A percentile compares a stretch with the other conserved stretches of the same genome.
phyloP scores from a whole-genome alignment of 257 asterid species.

The Verbena officinalis region DNA sequence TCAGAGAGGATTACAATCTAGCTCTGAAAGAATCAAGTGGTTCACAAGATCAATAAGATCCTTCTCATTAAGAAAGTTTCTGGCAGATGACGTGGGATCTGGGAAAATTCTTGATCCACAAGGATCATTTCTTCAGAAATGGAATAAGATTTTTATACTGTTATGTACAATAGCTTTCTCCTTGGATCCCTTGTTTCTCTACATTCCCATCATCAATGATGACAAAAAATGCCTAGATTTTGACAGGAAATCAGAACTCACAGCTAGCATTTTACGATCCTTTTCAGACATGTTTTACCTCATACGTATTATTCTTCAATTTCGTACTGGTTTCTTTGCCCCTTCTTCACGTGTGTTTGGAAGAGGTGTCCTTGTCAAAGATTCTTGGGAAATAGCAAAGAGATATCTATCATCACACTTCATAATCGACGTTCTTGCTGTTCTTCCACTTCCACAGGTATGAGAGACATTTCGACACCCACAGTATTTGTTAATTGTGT shows the following conservation, averaged over 20 bases:
- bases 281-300: constrained; percentile 87
- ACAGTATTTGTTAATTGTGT: constrained; percentile 9
- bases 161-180: constrained; percentile 86
- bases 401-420: constrained; percentile 87
- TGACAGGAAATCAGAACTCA: constrained; percentile 73
- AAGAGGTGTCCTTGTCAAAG: constrained; percentile 95
- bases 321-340: constrained; percentile 94
- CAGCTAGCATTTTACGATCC: constrained; percentile 78
- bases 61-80: constrained; percentile 49
- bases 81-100: constrained; percentile 50
- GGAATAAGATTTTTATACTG: constrained; percentile 95
- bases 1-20: constrained; percentile 51
- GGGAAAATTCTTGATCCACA: constrained; percentile 86
- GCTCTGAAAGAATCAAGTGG: constrained; percentile 61
- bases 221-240: constrained; percentile 78
- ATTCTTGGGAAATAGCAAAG: constrained; percentile 92
- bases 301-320: constrained; percentile 86
- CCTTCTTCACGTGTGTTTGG: constrained; percentile 98
- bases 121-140: constrained; percentile 88
- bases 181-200: constrained; percentile 93
- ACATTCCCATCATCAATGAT: constrained; percentile 76
- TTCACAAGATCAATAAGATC: constrained; percentile 64
- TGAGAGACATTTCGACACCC: constrained; percentile 15
- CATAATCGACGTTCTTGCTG: constrained; percentile 88
- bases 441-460: constrained; percentile 99